Percentiles rank a stretch among this genome's conserved stretches.
phyloP scores from a whole-genome alignment of 2,329 filamentous ascomycete species.

The Neurospora crassa region DNA sequence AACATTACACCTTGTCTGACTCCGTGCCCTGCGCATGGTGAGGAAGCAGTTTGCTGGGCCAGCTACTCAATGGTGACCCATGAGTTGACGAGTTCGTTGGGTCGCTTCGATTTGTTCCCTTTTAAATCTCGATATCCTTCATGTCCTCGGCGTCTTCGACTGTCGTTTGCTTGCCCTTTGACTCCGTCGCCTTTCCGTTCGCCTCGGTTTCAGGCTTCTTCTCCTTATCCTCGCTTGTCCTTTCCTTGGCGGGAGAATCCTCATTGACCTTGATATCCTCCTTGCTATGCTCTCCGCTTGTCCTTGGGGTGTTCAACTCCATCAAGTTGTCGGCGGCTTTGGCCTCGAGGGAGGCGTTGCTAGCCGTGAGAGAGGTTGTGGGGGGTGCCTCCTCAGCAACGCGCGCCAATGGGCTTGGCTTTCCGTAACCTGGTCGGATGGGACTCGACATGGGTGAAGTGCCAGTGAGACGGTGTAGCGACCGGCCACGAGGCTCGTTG shows the following conservation, averaged over 20 bases:
- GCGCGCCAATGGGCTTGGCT: slow-evolving; percentile 62
- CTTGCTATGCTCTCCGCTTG: slow-evolving; percentile 33
- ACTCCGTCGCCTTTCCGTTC: slow-evolving; percentile 13
- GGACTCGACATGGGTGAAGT: slow-evolving; percentile 56
- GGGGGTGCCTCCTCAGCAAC: slow-evolving; percentile 56
- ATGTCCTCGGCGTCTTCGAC: slow-evolving; percentile 40
- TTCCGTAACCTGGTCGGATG: slow-evolving; percentile 54
- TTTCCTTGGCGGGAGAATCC: background rate
- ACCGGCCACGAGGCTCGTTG: slow-evolving; percentile 57
- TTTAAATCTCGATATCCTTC: slow-evolving; percentile 54
- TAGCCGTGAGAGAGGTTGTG: slow-evolving; percentile 12
- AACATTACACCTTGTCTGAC: background rate
- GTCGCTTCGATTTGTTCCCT: slow-evolving; percentile 1
- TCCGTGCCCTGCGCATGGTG: background rate
- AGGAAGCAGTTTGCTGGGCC: background rate
- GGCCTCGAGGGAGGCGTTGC: slow-evolving; percentile 22
- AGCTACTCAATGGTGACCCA: background rate
- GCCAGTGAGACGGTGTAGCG: slow-evolving; percentile 58
- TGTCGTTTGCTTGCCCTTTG: slow-evolving; percentile 33
- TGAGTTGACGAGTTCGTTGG: slow-evolving; percentile 3
- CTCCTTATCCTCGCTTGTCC: background rate
- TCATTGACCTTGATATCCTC: slow-evolving; percentile 7
- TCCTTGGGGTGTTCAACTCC: slow-evolving; percentile 45
- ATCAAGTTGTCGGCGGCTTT: slow-evolving; percentile 42
- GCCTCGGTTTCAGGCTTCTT: slow-evolving; percentile 28